A percentile compares a stretch with the other conserved stretches of the same genome.
These are phyloP conservation scores for Artemisia annua DNA, from an alignment of 129 eudicot species.

Conservation along the genomic window DNA sequence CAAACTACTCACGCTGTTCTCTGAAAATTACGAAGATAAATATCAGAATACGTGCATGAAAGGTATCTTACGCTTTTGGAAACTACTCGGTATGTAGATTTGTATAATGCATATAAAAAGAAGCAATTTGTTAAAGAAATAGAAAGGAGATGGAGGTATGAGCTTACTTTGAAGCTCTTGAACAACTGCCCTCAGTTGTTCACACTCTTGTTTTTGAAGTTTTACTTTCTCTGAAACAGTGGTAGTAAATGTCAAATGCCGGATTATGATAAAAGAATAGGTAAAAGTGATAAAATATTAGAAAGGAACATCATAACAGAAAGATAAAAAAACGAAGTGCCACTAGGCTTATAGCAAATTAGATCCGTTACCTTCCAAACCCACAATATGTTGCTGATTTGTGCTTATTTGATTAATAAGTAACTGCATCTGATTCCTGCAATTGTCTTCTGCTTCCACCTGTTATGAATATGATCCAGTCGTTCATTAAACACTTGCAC, in stretches of 20 bases:
- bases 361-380: constrained; percentile 62
- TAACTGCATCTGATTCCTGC: constrained; percentile 65
- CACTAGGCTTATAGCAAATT: not conserved
- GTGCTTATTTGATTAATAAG: constrained; percentile 78
- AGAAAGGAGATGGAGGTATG: not conserved
- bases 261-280: too few relatives aligned
- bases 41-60: too few relatives aligned
- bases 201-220: constrained; percentile 57
- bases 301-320: not conserved
- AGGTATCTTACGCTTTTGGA: too few relatives aligned
- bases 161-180: constrained; percentile 71
- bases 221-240: constrained; percentile 60
- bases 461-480: constrained; percentile 25
- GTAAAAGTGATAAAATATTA: constrained; percentile 18
- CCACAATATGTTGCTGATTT: constrained; percentile 59
- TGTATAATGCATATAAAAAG: not conserved
- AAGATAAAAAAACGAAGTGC: not conserved
- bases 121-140: not conserved
- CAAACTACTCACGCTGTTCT: constrained; percentile 17
- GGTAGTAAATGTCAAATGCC: too few relatives aligned
- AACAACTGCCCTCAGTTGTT: constrained; percentile 68
- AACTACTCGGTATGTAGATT: too few relatives aligned
- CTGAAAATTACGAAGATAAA: too few relatives aligned
- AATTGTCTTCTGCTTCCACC: constrained; percentile 84
- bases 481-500: not conserved